Conservation (phyloP, 768 basidiomycete genomes). For the Russula compacta region DNA sequence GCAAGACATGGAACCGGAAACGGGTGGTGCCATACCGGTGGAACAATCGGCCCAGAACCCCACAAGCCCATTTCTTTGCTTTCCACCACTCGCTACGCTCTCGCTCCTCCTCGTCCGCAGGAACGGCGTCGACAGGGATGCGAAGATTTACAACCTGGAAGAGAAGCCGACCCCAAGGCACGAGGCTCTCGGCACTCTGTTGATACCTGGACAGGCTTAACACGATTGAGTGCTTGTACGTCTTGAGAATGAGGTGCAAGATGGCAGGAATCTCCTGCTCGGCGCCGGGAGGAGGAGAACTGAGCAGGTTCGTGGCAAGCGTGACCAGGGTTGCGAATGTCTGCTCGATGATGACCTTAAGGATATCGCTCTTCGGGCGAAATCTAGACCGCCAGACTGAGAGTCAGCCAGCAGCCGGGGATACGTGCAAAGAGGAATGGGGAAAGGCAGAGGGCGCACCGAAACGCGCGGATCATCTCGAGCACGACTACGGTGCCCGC, state of each 20-base stretch:
- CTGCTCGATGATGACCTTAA: conserved; percentile 48
- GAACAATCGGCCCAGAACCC: conserved; percentile 70
- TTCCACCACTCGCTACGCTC: conserved; percentile 85
- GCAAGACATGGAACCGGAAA: background rate
- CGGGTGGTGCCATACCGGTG: conserved; percentile 39
- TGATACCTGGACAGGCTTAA: conserved; percentile 65
- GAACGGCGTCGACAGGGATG: conserved; percentile 55
- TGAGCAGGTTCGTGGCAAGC: conserved; percentile 64
- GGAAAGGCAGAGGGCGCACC: conserved; percentile 33
- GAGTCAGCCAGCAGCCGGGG: background rate
- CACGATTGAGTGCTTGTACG: conserved; percentile 78
- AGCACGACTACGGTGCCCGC: conserved; percentile 73
- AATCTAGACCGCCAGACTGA: conserved; percentile 39
- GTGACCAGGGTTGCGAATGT: conserved; percentile 69
- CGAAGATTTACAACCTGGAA: conserved; percentile 71
- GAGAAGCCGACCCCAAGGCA: conserved; percentile 81
- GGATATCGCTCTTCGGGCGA: conserved; percentile 51
- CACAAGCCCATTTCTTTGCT: conserved; percentile 89
- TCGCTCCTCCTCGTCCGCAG: conserved; percentile 64
- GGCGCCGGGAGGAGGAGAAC: conserved; percentile 46
- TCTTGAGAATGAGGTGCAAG: conserved; percentile 79
- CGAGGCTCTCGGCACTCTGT: conserved; percentile 62
- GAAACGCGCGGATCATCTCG: conserved; percentile 71
- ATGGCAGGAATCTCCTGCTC: conserved; percentile 72
- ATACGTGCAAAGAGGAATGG: background rate